Conservation (phyloP, 306 rosid genomes). For the Vigna hirtella region DNA sequence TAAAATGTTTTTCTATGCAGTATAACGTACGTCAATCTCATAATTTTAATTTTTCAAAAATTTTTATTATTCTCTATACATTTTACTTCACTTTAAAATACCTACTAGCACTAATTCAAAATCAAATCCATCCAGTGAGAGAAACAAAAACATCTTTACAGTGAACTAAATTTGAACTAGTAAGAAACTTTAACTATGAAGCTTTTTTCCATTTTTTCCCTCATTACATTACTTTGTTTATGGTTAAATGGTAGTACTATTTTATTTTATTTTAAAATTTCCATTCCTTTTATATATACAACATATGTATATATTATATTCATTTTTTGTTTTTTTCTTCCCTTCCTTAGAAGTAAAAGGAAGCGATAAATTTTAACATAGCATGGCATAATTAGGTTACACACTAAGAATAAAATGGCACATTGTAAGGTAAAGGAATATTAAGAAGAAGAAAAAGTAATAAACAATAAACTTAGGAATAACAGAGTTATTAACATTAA, state of each 20-base stretch:
- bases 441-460: neutral
- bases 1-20: neutral
- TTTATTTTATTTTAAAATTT: neutral
- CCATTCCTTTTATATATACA: neutral
- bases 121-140: neutral
- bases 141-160: neutral
- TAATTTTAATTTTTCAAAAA: no score
- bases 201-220: neutral
- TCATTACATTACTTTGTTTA: neutral
- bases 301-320: neutral
- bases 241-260: neutral
- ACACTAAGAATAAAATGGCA: neutral
- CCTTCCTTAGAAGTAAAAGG: slow-evolving; percentile 32
- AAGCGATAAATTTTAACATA: slow-evolving; percentile 10
- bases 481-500: slow-evolving; percentile 35
- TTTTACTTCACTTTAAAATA: neutral
- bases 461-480: neutral
- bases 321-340: neutral
- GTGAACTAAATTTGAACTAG: neutral
- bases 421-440: slow-evolving; percentile 28
- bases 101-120: neutral
- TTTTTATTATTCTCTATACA: no score
- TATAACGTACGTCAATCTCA: no score
- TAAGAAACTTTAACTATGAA: neutral
- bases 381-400: neutral